phyloP scores from a whole-genome alignment of 805 yeast genomes.

The Suhomyces vadensis region DNA sequence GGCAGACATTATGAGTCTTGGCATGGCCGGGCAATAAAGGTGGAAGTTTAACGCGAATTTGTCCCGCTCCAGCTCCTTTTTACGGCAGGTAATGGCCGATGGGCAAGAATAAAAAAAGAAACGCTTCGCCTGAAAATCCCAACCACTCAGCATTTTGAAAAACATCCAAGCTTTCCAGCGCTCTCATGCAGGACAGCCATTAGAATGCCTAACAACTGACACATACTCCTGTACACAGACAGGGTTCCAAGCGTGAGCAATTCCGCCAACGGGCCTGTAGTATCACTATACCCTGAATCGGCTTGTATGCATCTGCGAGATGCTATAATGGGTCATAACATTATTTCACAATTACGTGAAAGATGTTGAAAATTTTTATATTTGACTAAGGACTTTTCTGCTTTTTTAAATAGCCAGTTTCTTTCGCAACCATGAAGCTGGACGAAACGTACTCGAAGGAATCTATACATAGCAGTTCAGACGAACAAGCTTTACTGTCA shows the following conservation, averaged over 20 bases:
- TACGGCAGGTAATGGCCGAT: constrained; percentile 1
- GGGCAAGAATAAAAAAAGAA: background rate
- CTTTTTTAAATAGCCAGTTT: background rate
- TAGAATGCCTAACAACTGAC: background rate
- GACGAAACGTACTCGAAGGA: constrained; percentile 2
- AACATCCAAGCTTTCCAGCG: no score
- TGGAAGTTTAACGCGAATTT: no score
- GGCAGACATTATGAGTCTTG: no score
- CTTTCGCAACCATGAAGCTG: background rate
- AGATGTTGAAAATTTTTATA: constrained; percentile 2
- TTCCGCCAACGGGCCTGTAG: constrained; percentile 1
- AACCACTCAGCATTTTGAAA: no score
- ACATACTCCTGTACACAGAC: background rate
- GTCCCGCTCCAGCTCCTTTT: no score
- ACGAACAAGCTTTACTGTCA: background rate
- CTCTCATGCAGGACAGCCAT: no score
- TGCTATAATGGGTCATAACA: no score
- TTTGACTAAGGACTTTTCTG: background rate
- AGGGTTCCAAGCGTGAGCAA: background rate
- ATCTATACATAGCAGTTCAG: background rate
- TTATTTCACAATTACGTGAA: no score
- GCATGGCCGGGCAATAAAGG: no score
- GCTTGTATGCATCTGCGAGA: background rate
- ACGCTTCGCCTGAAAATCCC: no score
- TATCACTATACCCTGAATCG: background rate